Evolutionary conservation across 2,329 filamentous ascomycete species (phyloP), one percentile per base, ranked within the genome.

Genomic region (Epicoccum nigrum): DNA sequence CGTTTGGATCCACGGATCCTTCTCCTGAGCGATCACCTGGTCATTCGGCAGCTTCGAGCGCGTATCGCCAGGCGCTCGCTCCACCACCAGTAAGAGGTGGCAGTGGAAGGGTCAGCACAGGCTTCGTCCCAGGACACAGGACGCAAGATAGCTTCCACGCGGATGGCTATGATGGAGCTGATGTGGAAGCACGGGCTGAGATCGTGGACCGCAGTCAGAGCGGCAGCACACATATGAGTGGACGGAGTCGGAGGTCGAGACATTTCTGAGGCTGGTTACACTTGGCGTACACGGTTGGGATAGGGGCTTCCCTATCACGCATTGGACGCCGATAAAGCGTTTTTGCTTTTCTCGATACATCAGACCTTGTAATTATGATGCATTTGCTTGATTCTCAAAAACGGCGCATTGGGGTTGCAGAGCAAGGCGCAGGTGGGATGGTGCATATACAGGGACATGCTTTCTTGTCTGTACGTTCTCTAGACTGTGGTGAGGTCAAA

Each of bases 71-170:
- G 21, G 62, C 64, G 12, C 51, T 64, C 7, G 54, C 47, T 11
- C 58, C 63, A 3, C 64, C 67, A 25, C 59, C 54, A 13, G 30
- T 34, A 1, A 55, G 70, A 7, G 56, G 64, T 8, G 40, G 20
- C 8, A 35, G 44, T 2, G 52, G 70, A 9, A 72, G 67, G 9
- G 43, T 73, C 31, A 74, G 68, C 46, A 74, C 71, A 4, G 73
- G 73, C 4, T 72, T 68, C 31, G 73, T 75, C 12, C 68, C 72
- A 40, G 70, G 74, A 16, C 73, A 72, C 46, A 55, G 71, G 41
- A 72, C 70, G 1, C 63, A 69, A 19, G 72, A 74, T 42, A 72
- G 70, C 41, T 69, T 75, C 19, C 70, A 70, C 20, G 67, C 61
- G 6, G 66, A 72, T 16, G 58, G 56, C 5, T 66, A 66, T 35